Base-by-base conservation (phyloP, 2,329 filamentous ascomycete genomes). In the Daldinia sp. region DNA sequence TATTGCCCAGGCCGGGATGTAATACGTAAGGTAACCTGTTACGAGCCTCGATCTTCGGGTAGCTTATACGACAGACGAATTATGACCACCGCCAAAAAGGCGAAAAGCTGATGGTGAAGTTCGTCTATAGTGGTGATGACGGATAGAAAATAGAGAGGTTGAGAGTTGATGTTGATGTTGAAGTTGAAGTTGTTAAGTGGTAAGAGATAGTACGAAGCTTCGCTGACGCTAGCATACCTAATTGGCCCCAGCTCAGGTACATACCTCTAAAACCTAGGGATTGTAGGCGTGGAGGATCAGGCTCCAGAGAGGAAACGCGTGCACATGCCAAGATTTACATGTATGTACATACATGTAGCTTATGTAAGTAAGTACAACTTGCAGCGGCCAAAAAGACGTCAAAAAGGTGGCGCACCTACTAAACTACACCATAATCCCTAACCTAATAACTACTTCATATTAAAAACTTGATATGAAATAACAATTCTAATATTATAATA, bases 241-340 rank as follows among this genome's bases (percentile, higher is more conserved):
- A 35, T 52, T 55, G 41, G 55, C 30, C 37, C 37, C 17, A 43
- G 39, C 21, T 11, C 13, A 11, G 15, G 39, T 25, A 25, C 11
- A 43, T n/a, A n/a, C n/a, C n/a, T 47, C 30, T 49, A 50, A 37
- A 10, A 37, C 4, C n/a, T 37, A n/a, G 4, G 4, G n/a, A 32
- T 19, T 43, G 39, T 6, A 21, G 19, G 11, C 9, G 41, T 23
- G 10, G 45, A 45, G 49, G 51, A 58, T 66, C 51, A 68, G 66
- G 66, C 66, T 51, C 43, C 66, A 47, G 59, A 68, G 48, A 30
- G 63, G 55, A 51, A 69, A 70, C 69, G 69, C 69, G 62, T 71
- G 67, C 67, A 60, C 13, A 39, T 39, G 25, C 34, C 23, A 43
- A 41, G 49, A 32, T n/a, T 4, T 37, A 37, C 34, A 37, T 37